phyloP scores from a whole-genome alignment of 495 filamentous ascomycete species.

The Chaetomidium leptoderma region DNA sequence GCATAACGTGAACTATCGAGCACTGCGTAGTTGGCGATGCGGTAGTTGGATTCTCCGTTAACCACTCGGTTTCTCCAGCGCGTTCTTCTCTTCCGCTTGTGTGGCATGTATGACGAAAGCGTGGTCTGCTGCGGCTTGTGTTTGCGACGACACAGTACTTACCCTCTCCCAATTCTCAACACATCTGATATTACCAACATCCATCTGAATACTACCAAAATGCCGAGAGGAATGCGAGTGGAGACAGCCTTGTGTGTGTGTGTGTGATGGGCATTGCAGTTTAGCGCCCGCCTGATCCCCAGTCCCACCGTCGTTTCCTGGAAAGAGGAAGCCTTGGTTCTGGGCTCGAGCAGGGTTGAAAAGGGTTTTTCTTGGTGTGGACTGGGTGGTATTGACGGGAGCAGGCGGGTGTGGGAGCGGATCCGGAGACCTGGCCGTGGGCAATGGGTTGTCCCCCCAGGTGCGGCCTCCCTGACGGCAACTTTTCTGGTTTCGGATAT shows the following conservation, averaged over 20 bases:
- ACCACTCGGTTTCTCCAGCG: neutral
- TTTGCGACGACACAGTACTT: no score
- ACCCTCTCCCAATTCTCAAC: neutral
- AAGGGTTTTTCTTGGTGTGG: neutral
- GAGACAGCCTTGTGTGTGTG: neutral
- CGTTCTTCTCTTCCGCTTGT: no score
- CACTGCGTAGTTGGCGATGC: no score
- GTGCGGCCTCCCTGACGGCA: neutral
- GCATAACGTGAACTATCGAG: neutral
- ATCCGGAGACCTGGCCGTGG: slow-evolving; percentile 16
- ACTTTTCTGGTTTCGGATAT: neutral
- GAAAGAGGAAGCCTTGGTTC: slow-evolving; percentile 18
- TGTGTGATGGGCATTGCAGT: neutral
- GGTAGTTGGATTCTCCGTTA: no score
- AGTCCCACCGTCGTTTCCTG: slow-evolving; percentile 13
- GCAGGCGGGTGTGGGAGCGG: slow-evolving; percentile 9
- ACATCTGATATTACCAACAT: neutral
- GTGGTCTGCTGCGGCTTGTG: no score
- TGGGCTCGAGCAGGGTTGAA: slow-evolving; percentile 15
- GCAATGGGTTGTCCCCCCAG: neutral
- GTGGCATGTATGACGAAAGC: no score
- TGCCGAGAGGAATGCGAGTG: neutral
- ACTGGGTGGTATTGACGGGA: slow-evolving; percentile 2
- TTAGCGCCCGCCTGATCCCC: slow-evolving; percentile 17
- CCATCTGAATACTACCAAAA: neutral